A percentile compares a stretch with the other conserved stretches of the same genome.
These are phyloP conservation scores for Lagenaria siceraria DNA, from an alignment of 306 rosid genomes.

Conservation along the genomic window DNA sequence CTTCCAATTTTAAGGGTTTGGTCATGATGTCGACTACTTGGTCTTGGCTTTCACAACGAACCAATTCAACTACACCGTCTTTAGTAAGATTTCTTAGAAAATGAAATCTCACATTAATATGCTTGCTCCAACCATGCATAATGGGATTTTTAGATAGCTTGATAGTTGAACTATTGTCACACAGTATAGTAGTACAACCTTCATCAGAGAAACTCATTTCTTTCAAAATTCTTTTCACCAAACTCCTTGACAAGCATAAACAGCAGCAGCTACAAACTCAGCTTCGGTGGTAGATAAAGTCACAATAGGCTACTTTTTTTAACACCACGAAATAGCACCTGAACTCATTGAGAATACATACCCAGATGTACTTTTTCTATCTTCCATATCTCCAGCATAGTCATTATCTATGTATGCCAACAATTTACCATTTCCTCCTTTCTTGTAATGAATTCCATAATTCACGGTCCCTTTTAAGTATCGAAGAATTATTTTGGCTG, in stretches of 20 bases:
- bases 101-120: not conserved
- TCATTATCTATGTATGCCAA: not conserved
- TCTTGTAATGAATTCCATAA: not conserved
- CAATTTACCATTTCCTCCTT: not conserved
- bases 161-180: not conserved
- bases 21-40: not conserved
- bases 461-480: not conserved
- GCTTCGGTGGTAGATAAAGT: not conserved
- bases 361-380: not conserved
- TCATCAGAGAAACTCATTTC: not conserved
- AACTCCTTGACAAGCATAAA: not conserved
- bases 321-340: not conserved
- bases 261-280: not conserved
- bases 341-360: not conserved
- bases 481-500: no score
- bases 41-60: not conserved
- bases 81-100: not conserved
- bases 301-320: not conserved
- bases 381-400: not conserved
- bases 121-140: not conserved
- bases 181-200: not conserved
- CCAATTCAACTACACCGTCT: not conserved
- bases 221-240: not conserved
- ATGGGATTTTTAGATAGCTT: not conserved
- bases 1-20: not conserved